Evolutionary conservation across 2,329 filamentous ascomycete genomes (phyloP).

Genomic region (Paraphoma sp.): DNA sequence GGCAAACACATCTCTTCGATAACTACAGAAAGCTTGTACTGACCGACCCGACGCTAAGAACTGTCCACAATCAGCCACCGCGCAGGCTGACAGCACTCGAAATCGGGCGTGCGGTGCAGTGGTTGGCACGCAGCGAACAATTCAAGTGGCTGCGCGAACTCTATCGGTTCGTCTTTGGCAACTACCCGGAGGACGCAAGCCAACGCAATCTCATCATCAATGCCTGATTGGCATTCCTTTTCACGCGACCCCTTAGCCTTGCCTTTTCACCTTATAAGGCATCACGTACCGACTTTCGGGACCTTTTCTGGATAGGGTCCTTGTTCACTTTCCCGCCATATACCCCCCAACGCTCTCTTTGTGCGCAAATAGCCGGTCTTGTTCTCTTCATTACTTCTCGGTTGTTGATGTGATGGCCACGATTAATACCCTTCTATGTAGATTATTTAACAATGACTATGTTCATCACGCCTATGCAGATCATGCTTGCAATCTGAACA

Average conservation of each 20-base stretch:
- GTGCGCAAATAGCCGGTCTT: constrained; percentile 9
- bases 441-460: constrained; percentile 9
- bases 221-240: constrained; percentile 26
- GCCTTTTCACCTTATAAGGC: neutral
- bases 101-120: constrained; percentile 77
- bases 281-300: neutral
- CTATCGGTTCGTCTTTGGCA: constrained; percentile 84
- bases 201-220: constrained; percentile 68
- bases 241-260: neutral
- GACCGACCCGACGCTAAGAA: constrained; percentile 70
- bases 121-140: constrained; percentile 74
- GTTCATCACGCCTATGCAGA: neutral
- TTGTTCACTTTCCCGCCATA: constrained; percentile 29
- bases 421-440: constrained; percentile 7
- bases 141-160: constrained; percentile 83
- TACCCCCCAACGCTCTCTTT: constrained; percentile 38
- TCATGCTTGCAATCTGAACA: no score
- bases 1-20: constrained; percentile 74
- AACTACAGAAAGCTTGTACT: constrained; percentile 83
- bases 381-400: neutral
- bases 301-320: constrained; percentile 11
- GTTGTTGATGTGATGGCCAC: neutral
- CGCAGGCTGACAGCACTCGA: constrained; percentile 74
- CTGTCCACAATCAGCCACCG: constrained; percentile 57
- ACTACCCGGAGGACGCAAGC: constrained; percentile 79